phyloP scores from a whole-genome alignment of 371 early-diverging fungal species.

The Coemansia sp. region DNA sequence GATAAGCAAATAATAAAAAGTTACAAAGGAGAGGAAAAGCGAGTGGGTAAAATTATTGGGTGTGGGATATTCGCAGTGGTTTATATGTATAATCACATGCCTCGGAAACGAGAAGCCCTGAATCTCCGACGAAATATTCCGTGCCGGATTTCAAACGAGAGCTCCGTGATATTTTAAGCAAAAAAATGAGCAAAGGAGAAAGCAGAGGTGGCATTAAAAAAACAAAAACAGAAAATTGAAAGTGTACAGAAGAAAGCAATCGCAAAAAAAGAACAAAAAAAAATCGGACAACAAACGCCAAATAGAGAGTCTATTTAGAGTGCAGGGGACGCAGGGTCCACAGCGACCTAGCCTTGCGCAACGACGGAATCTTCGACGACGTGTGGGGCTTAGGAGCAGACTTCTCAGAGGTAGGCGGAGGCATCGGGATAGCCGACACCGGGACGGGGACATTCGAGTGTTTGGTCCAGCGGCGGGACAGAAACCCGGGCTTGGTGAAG shows the following conservation, averaged over 20 bases:
- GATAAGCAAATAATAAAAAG: background rate
- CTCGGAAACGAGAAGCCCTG: too few relatives aligned
- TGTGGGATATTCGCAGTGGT: too few relatives aligned
- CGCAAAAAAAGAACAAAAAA: slow-evolving; percentile 3
- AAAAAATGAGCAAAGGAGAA: too few relatives aligned
- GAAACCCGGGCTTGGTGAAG: slow-evolving; percentile 8
- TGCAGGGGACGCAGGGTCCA: slow-evolving; percentile 25
- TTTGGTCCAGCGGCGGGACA: slow-evolving; percentile 15
- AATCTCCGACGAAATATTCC: too few relatives aligned
- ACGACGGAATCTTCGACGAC: slow-evolving; percentile 25
- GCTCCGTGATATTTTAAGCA: too few relatives aligned
- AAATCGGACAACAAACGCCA: slow-evolving; percentile 2
- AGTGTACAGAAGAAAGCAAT: slow-evolving; percentile 5
- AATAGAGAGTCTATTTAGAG: slow-evolving; percentile 3
- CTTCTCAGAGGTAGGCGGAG: background rate
- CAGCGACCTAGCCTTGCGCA: slow-evolving; percentile 35
- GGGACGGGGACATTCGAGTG: slow-evolving; percentile 14
- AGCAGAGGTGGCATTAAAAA: background rate
- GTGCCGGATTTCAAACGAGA: too few relatives aligned
- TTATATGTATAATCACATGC: too few relatives aligned
- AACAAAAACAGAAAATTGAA: too few relatives aligned
- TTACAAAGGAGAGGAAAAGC: background rate
- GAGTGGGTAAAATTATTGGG: too few relatives aligned
- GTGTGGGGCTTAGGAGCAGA: slow-evolving; percentile 1
- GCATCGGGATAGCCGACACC: slow-evolving; percentile 37